Evolutionary conservation across 805 yeast genomes (phyloP), one percentile per base, ranked within the genome.

Genomic region (Kodamaea lidongshanica): DNA sequence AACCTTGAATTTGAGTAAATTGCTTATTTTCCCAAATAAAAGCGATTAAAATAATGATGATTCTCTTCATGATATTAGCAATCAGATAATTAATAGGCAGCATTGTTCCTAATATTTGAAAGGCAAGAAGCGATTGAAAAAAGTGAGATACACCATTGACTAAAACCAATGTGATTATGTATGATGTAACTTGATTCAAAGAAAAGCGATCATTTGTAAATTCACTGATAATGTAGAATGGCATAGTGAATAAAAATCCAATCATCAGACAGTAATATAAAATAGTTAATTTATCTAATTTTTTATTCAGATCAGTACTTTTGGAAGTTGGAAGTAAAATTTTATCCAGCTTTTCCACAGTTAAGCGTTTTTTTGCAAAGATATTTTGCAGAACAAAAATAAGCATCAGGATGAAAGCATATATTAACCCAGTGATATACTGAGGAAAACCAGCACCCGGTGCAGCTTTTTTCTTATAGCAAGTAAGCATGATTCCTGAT

Each of bases 401-500:
- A 17, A 73, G 39, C 79, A 74, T 74, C 23, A 77, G 70, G 12
- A 67, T 36, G 33, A 71, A 69, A 6, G 79, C 77, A 48, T 65
- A 72, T 6, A 56, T 24, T 36, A 73, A 56, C 3, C 80, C 80
- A 7, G 44, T 32, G 11, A 45, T 15, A 35, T 56, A 51, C 19
- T 32, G 40, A 7, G 42, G 35, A 13, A 33, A 32, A 9, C 43
- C 20, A 16, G 26, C 18, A 10, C 35, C 20, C 6, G 40, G 30
- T 12, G 27, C 20, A 12, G 61, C 21, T 25, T 70, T 65, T 35
- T 77, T 55, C 38, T 60, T 63, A 44, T 58, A 70, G 50, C 89
- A 81, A 4, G 84, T 75, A 47, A 87, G 59, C 71, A 87, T 85
- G 35, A 89, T 95, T 11, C 98, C 98, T 16, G 69, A 32, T 23